These are phyloP conservation scores for Potentilla sterilis DNA, from an alignment of 306 rosid genomes.

Conservation along the genomic window DNA sequence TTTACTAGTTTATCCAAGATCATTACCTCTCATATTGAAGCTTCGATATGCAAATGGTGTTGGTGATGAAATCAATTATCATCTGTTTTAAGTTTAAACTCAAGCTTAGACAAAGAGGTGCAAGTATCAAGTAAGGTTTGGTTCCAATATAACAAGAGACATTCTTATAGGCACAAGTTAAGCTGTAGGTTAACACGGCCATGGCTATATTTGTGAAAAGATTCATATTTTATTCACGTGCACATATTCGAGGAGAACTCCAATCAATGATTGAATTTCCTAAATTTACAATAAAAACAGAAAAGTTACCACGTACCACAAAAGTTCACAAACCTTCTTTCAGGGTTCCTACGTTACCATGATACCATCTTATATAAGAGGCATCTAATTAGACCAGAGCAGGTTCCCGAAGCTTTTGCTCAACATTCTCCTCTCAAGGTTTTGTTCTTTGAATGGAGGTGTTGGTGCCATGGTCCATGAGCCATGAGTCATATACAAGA, in stretches of 20 bases:
- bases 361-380: neutral
- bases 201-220: neutral
- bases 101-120: neutral
- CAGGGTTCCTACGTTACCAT: neutral
- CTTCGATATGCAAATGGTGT: neutral
- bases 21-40: neutral
- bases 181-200: neutral
- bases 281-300: neutral
- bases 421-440: too few species aligned
- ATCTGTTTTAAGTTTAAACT: neutral
- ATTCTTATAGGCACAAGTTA: neutral
- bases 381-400: conserved; percentile 25
- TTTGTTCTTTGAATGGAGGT: too few species aligned
- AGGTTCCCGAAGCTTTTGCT: conserved; percentile 50
- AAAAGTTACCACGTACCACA: neutral
- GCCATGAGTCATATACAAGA: too few species aligned
- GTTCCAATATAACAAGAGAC: neutral
- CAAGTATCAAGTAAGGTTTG: neutral
- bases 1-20: too few species aligned
- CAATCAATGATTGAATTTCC: neutral
- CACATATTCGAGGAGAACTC: neutral
- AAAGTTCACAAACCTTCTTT: neutral
- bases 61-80: neutral
- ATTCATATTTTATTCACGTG: neutral
- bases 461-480: too few species aligned